A percentile compares a stretch with the other conserved stretches of the same genome.
Conservation (phyloP, 495 filamentous ascomycete species). For the Viridothelium virens region DNA sequence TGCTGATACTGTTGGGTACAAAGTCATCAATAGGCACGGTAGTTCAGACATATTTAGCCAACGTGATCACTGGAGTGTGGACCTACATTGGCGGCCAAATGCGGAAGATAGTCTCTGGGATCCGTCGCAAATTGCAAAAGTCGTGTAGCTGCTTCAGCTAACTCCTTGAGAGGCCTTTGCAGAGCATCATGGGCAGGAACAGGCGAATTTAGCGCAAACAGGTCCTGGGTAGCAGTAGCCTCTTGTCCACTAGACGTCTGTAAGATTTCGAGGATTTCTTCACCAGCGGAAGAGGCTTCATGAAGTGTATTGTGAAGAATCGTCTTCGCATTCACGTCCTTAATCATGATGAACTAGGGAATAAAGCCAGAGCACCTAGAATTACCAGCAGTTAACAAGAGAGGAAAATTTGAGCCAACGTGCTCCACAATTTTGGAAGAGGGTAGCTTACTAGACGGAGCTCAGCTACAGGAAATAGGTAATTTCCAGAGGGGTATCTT, state of each 20-base stretch:
- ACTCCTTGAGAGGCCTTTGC: not conserved
- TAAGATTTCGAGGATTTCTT: not conserved
- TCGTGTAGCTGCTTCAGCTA: conserved; percentile 12
- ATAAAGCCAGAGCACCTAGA: too few relatives aligned
- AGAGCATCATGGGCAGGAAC: not conserved
- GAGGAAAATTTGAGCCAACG: too few relatives aligned
- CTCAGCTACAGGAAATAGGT: too few relatives aligned
- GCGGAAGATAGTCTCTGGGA: conserved; percentile 6
- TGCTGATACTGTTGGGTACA: conserved; percentile 1
- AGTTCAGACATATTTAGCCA: not conserved
- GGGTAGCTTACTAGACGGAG: too few relatives aligned
- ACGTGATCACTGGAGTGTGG: not conserved
- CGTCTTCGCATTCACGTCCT: not conserved
- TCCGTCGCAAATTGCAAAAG: conserved; percentile 10
- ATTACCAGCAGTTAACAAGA: too few relatives aligned
- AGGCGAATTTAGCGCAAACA: not conserved
- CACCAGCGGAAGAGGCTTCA: not conserved
- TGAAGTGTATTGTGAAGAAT: not conserved
- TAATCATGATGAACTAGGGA: not conserved
- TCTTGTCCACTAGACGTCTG: not conserved
- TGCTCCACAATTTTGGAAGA: too few relatives aligned
- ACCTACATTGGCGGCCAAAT: conserved; percentile 12
- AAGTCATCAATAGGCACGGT: not conserved
- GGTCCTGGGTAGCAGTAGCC: not conserved
- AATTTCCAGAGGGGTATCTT: too few relatives aligned